Percentiles rank a stretch among this genome's conserved stretches.
These are phyloP conservation scores for Rhododendron ovatum DNA, from an alignment of 148 eudicot species.

Conservation along the genomic window DNA sequence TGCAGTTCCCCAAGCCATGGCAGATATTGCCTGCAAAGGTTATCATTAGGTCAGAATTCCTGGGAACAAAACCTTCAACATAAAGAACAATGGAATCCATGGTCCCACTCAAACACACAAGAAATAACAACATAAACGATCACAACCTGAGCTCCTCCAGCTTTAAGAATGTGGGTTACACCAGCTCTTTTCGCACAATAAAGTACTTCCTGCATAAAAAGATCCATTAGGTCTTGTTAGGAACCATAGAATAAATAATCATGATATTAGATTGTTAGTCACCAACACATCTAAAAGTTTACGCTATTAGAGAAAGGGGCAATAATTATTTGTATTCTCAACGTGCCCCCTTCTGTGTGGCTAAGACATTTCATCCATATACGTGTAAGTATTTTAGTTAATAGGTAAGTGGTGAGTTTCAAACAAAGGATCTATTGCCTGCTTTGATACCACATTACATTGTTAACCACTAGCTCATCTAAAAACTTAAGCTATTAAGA, in stretches of 20 bases:
- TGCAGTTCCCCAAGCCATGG: conserved; percentile 99
- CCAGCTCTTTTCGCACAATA: conserved; percentile 99
- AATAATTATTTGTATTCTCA: neutral
- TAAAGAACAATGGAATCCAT: neutral
- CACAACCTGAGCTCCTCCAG: conserved; percentile 97
- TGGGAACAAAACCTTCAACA: neutral
- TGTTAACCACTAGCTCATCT: neutral
- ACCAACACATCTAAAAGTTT: neutral
- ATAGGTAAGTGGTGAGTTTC: neutral
- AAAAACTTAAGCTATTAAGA: neutral
- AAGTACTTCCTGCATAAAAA: conserved; percentile 69
- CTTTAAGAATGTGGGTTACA: conserved; percentile 98
- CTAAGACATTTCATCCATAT: neutral
- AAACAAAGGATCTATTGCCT: neutral
- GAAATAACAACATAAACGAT: neutral
- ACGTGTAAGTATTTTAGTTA: neutral
- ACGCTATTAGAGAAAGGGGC: neutral
- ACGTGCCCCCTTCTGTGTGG: neutral
- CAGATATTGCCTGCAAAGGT: conserved; percentile 79
- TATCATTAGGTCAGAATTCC: conserved; percentile 3
- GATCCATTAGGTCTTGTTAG: neutral
- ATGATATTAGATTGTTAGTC: neutral
- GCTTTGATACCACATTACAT: neutral
- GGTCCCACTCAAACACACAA: neutral
- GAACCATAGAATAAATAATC: neutral